Conservation (phyloP, 1,139 yeast species). For the Kodamaea arcana region DNA sequence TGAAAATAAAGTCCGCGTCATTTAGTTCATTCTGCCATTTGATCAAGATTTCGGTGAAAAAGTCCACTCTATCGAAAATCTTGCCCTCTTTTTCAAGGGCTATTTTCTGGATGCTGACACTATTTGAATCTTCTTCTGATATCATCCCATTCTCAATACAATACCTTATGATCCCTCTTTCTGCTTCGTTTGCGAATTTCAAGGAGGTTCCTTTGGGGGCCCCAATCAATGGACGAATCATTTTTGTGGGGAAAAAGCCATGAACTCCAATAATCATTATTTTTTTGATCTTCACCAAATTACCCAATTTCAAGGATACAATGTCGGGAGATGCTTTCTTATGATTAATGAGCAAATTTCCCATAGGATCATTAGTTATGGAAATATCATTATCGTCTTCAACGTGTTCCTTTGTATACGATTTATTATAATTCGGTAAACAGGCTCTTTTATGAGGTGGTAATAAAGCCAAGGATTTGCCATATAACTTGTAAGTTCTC, state of each 20-base stretch:
- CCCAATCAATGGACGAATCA: constrained; percentile 82
- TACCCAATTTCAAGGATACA: constrained; percentile 28
- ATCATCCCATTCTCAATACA: constrained; percentile 54
- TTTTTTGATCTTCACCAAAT: constrained; percentile 38
- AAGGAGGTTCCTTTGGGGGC: constrained; percentile 92
- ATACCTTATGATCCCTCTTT: constrained; percentile 68
- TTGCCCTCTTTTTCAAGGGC: constrained; percentile 94
- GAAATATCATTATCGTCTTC: constrained; percentile 35
- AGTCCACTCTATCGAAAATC: constrained; percentile 78
- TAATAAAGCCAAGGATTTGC: constrained; percentile 35
- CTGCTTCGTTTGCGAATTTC: constrained; percentile 85
- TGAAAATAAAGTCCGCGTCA: constrained; percentile 77
- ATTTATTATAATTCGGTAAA: constrained; percentile 38
- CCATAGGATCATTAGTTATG: constrained; percentile 43
- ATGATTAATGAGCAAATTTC: constrained; percentile 40
- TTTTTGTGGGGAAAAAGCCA: constrained; percentile 87
- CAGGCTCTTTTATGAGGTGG: constrained; percentile 41
- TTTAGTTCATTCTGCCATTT: constrained; percentile 70
- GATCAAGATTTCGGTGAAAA: constrained; percentile 65
- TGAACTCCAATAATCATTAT: constrained; percentile 88
- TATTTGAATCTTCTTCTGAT: constrained; percentile 30
- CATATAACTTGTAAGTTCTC: constrained; percentile 39
- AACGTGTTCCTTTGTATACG: constrained; percentile 21
- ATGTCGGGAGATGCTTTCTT: constrained; percentile 20
- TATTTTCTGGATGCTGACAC: constrained; percentile 74